Evolutionary conservation across 2,329 filamentous ascomycete genomes (phyloP), one percentile per base, ranked within the genome.

Genomic region (Fusarium buxicola): DNA sequence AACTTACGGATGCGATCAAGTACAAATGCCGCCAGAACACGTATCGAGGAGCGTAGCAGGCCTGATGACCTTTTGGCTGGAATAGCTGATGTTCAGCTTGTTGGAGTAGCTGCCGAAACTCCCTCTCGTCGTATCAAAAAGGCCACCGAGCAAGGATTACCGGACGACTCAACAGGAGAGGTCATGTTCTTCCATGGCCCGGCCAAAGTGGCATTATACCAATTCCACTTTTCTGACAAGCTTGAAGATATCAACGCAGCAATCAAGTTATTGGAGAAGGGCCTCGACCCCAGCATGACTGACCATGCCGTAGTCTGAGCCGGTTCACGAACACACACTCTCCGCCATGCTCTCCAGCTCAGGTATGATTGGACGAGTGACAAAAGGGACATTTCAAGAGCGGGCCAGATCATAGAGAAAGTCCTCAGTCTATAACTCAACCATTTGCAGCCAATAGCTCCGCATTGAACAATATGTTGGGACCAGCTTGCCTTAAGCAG

Each of bases 101-200:
- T 9, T 1, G 45, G 28, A 8, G 12, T 25, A 9, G 16, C 45
- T 1, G 12, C 12, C 0, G 40, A 48, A 8, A 18, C 45, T 12
- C 24, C 32, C 0, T 21, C 15, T 3, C 15, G 32, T 4, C 24
- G 9, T 48, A 48, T 13, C 32, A 28, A 11, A 25, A 40, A 1
- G 45, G 45, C 0, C 25, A 40, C 27, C 1, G 34, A 48, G 3
- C 34, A 48, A 1, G 24, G 34, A 1, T 15, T 16, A 2, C 21
- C 16, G 4, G 6, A 3, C 1, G 8, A 7, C 1, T 2, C 3
- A 1, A 28, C 40, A 25, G 2, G n/a, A n/a, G n/a, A 3, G 1
- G 24, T 30, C 5, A 48, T 40, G 24, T 2, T 48, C 2, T 21
- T 16, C 5, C 45, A 48, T 15, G 34, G 45, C 0, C 9, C 40